Conservation (phyloP, 768 basidiomycete species). For the Leccinum incarnatum region DNA sequence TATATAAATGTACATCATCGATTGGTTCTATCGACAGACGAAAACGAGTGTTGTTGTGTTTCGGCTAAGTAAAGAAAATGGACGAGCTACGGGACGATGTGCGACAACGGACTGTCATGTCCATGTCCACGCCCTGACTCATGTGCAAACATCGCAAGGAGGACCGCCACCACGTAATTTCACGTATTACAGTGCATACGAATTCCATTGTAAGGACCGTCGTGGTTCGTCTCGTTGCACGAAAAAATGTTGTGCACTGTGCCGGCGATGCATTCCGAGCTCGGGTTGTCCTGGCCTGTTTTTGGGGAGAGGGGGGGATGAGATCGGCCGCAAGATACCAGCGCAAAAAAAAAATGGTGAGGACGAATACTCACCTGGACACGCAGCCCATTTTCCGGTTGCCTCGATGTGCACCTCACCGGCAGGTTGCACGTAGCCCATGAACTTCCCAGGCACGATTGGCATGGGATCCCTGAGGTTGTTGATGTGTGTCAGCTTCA, state of each 20-base stretch:
- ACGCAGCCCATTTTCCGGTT: constrained; percentile 47
- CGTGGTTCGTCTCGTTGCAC: constrained; percentile 41
- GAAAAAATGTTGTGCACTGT: constrained; percentile 41
- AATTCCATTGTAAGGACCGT: constrained; percentile 34
- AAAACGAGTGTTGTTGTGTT: background rate
- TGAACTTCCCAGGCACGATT: constrained; percentile 28
- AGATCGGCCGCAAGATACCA: background rate
- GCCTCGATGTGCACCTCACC: constrained; percentile 45
- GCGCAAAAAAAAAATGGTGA: background rate
- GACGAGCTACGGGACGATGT: background rate
- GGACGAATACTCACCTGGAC: constrained; percentile 38
- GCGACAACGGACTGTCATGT: too few relatives aligned
- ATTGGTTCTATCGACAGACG: background rate
- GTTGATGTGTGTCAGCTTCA: constrained; percentile 49
- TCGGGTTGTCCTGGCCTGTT: constrained; percentile 59
- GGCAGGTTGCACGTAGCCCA: constrained; percentile 39
- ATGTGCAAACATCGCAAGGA: background rate
- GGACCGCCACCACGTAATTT: background rate
- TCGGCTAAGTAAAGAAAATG: background rate
- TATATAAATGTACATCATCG: background rate
- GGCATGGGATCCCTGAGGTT: constrained; percentile 44
- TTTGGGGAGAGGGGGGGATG: background rate
- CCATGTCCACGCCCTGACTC: too few relatives aligned
- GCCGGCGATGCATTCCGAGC: constrained; percentile 26
- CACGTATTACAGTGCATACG: constrained; percentile 12